Evolutionary conservation across 345 rosid genomes (phyloP).

Genomic region (Lagerstroemia speciosa): DNA sequence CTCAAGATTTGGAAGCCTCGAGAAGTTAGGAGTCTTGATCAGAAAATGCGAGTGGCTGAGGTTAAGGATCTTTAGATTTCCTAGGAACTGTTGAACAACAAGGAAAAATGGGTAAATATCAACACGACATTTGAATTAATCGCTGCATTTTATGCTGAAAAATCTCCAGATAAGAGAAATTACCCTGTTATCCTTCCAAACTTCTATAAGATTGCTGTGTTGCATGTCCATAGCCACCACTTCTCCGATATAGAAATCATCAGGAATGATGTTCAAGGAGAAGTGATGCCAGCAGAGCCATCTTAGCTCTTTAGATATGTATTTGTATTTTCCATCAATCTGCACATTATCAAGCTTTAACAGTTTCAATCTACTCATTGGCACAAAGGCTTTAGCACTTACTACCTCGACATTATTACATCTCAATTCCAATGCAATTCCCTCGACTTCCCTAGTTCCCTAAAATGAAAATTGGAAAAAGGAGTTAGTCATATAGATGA

Average conservation of each 20-base stretch:
- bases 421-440: not conserved
- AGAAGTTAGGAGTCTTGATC: conserved; percentile 3
- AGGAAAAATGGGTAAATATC: not conserved
- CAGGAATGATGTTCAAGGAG: not conserved
- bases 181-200: conserved; percentile 9
- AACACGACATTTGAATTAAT: not conserved
- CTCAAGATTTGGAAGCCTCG: conserved; percentile 1
- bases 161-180: not conserved
- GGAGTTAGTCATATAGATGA: too few species aligned
- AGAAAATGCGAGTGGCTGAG: conserved; percentile 4
- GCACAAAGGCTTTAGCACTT: not conserved
- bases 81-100: not conserved
- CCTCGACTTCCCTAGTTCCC: conserved; percentile 7
- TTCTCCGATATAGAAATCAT: not conserved
- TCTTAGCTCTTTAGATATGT: not conserved
- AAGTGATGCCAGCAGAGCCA: conserved; percentile 3
- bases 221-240: not conserved
- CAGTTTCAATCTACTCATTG: not conserved
- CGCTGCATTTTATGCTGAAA: not conserved
- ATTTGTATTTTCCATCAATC: not conserved
- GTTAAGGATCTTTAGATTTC: not conserved
- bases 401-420: not conserved
- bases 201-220: conserved; percentile 2
- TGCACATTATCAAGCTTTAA: conserved; percentile 2
- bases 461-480: not conserved